Conservation (phyloP, 164 flowering plant species). For the Tinospora cordifolia region DNA sequence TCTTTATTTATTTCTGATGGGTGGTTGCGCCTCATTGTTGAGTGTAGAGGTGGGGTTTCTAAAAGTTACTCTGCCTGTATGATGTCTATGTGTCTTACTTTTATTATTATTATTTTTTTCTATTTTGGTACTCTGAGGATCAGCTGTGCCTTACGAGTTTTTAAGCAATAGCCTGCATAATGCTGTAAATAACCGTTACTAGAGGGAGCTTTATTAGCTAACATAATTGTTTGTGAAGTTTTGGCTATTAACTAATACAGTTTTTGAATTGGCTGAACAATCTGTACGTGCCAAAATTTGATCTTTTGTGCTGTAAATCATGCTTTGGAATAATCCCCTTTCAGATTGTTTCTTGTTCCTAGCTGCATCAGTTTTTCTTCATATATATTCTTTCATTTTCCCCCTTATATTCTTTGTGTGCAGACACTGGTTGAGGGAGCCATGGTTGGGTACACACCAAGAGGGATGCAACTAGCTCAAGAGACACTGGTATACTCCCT, state of each 20-base stretch:
- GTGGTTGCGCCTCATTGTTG: neutral
- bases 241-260: neutral
- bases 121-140: neutral
- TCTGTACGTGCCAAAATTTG: neutral
- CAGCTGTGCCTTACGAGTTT: neutral
- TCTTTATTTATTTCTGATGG: neutral
- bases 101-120: neutral
- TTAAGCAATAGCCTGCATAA: neutral
- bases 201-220: no score
- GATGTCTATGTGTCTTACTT: neutral
- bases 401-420: constrained; percentile 16
- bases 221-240: neutral
- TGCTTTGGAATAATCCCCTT: neutral
- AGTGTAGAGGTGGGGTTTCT: neutral
- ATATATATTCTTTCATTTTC: neutral
- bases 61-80: neutral
- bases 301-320: neutral
- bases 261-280: neutral
- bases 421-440: constrained; percentile 87
- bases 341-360: neutral
- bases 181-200: neutral
- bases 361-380: neutral
- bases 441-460: constrained; percentile 74
- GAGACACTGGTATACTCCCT: constrained; percentile 58
- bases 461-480: constrained; percentile 87